Conservation (phyloP, 2,329 filamentous ascomycete genomes). For the Pestalotiopsis sp. region DNA sequence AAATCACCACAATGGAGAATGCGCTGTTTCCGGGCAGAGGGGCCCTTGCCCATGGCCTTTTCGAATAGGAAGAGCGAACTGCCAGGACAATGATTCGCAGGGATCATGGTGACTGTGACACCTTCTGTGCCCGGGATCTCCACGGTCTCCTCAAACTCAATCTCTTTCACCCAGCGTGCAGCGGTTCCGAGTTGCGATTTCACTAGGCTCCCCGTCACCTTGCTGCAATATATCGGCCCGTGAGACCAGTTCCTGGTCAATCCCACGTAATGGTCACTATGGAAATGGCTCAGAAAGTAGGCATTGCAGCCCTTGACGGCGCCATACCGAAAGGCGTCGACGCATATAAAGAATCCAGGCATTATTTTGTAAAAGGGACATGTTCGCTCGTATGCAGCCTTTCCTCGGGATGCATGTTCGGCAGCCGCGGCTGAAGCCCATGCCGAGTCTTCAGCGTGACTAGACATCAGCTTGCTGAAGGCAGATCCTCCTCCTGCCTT, state of each 20-base stretch:
- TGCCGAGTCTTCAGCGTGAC: conserved; percentile 84
- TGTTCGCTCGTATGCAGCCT: conserved; percentile 83
- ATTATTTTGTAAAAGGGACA: conserved; percentile 99
- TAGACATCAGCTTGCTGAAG: conserved; percentile 91
- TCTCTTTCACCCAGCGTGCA: conserved; percentile 78
- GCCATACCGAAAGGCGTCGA: conserved; percentile 95
- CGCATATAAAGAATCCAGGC: conserved; percentile 87
- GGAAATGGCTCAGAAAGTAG: conserved; percentile 97
- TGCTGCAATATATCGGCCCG: conserved; percentile 95
- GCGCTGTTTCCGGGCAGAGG: conserved; percentile 67
- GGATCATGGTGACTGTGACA: conserved; percentile 89
- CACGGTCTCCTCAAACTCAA: conserved; percentile 81
- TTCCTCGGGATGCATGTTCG: conserved; percentile 77
- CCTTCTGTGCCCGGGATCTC: conserved; percentile 83
- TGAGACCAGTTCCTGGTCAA: conserved; percentile 87
- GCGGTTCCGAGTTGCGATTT: conserved; percentile 84
- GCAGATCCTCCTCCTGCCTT: conserved; percentile 61
- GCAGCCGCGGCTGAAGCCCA: conserved; percentile 86
- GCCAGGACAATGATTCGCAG: conserved; percentile 94
- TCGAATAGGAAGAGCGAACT: conserved; percentile 94
- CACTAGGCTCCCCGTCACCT: conserved; percentile 87
- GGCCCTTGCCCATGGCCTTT: conserved; percentile 67
- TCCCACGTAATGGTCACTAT: conserved; percentile 96
- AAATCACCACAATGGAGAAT: conserved; percentile 97
- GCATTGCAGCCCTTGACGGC: conserved; percentile 89